Base-by-base conservation (phyloP, 371 early-diverging fungal species). In the Blastocladiella emersonii region DNA sequence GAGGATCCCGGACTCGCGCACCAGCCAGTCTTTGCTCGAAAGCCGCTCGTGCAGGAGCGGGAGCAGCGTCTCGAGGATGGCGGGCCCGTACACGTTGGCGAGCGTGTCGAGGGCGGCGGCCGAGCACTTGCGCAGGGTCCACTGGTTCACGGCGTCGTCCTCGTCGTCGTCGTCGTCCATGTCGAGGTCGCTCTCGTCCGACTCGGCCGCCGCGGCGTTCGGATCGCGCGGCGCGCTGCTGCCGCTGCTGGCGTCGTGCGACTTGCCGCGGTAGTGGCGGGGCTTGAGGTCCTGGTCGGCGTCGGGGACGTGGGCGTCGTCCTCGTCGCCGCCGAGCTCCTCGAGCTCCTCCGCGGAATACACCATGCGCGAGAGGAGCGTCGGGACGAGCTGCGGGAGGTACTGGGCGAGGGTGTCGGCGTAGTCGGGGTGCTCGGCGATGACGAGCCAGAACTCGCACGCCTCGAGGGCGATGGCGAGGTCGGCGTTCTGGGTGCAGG, bases 61-160 rank as follows among this genome's bases (percentile, higher is more conserved):
- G 72, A 95, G 79, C 61, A 96, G 74, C 62, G 82, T 74, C 41
- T 77, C 77, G 62, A 98, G 76, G 45, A 93, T 79, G 27, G 85
- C 87, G 65, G 86, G 83, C 65, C 83, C 87, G 69, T 87, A 93
- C 1, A 91, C 82, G 23, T 86, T 88, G 43, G 93, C 86, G 61
- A 96, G 67, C n/a, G 92, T 87, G 68, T 98, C 98, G 59, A 98
- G 72, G 35, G 95, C 88, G 32, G 96, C 95, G 10, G 98, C 96
- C 17, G 92, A 86, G 79, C 98, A 98, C 75, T 96, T 98, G 72
- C 98, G 88, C 62, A 98, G 71, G 70, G 91, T 98, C 98, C 98
- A 98, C 67, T 92, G 90, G 66, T 83, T 84, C 63, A 85, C 85
- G 45, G 86, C 83, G 55, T 93, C 93, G 36, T 94, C 93, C 55